Conservation (phyloP, 352 stramenopile genomes). For the Globisporangium middletonii region DNA sequence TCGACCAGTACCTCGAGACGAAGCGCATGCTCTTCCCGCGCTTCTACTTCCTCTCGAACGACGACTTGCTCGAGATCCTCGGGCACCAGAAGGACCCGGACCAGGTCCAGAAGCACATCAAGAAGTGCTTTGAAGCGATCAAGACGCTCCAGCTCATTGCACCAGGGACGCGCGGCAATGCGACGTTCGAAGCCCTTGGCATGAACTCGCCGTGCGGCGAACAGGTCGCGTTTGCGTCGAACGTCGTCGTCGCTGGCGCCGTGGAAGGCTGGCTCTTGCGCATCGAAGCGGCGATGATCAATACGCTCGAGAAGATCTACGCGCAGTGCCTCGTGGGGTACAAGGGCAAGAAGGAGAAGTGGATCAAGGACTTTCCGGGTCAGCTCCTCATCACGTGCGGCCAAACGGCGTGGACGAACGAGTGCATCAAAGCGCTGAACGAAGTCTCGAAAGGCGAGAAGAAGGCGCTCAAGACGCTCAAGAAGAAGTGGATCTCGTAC, state of each 20-base stretch:
- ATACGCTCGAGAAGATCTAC: slow-evolving; percentile 82
- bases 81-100: slow-evolving; percentile 85
- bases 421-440: slow-evolving; percentile 92
- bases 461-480: slow-evolving; percentile 87
- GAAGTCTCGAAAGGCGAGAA: slow-evolving; percentile 89
- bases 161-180: slow-evolving; percentile 65
- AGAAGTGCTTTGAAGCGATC: slow-evolving; percentile 91
- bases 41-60: slow-evolving; percentile 89
- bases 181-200: slow-evolving; percentile 81
- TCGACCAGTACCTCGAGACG: slow-evolving; percentile 85
- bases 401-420: slow-evolving; percentile 90
- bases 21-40: slow-evolving; percentile 85
- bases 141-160: slow-evolving; percentile 70
- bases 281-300: slow-evolving; percentile 82
- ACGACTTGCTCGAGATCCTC: slow-evolving; percentile 83
- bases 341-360: slow-evolving; percentile 94
- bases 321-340: slow-evolving; percentile 80
- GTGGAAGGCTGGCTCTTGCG: slow-evolving; percentile 89
- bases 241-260: slow-evolving; percentile 84
- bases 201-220: slow-evolving; percentile 91
- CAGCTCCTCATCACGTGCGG: slow-evolving; percentile 92
- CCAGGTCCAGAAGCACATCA: slow-evolving; percentile 89
- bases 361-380: slow-evolving; percentile 92
- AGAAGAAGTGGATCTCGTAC: slow-evolving; percentile 93
- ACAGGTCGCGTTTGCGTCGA: slow-evolving; percentile 75